phyloP scores from a whole-genome alignment of 2,329 filamentous ascomycete genomes.

The Orbilia blumenaviensis region DNA sequence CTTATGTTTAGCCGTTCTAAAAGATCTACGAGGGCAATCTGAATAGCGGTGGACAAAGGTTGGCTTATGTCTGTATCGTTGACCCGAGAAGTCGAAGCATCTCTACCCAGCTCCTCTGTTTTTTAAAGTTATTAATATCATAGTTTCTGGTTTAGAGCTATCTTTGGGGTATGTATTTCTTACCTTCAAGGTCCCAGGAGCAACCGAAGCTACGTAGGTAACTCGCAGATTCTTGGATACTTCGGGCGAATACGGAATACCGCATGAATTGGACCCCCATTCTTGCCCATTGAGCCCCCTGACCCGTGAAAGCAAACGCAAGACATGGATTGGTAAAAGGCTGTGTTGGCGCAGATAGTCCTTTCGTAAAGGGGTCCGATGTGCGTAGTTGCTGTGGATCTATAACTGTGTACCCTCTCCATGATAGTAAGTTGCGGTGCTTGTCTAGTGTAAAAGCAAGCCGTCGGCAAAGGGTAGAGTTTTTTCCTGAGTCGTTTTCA shows the following conservation, averaged over 20 bases:
- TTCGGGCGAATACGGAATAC: conserved; percentile 10
- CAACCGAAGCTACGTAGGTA: conserved; percentile 13
- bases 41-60: conserved; percentile 67
- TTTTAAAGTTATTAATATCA: background rate
- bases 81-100: conserved; percentile 2
- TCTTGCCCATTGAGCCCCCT: conserved; percentile 63
- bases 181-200: background rate
- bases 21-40: conserved; percentile 65
- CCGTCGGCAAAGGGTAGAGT: background rate
- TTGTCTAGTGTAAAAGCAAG: conserved; percentile 20
- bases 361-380: background rate
- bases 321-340: background rate
- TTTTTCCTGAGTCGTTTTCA: background rate
- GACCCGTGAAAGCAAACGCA: conserved; percentile 62
- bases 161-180: background rate
- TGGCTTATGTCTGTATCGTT: conserved; percentile 64
- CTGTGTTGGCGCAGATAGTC: conserved; percentile 4
- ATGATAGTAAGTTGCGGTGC: conserved; percentile 6
- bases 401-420: conserved; percentile 15
- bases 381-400: background rate
- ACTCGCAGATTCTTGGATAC: conserved; percentile 2
- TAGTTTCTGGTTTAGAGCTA: background rate
- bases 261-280: conserved; percentile 61
- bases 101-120: conserved; percentile 9
- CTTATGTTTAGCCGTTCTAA: conserved; percentile 59